A percentile compares a stretch with the other conserved stretches of the same genome.
These are phyloP conservation scores for Lineolata rhizophorae DNA, from an alignment of 495 filamentous ascomycete species.

Conservation along the genomic window DNA sequence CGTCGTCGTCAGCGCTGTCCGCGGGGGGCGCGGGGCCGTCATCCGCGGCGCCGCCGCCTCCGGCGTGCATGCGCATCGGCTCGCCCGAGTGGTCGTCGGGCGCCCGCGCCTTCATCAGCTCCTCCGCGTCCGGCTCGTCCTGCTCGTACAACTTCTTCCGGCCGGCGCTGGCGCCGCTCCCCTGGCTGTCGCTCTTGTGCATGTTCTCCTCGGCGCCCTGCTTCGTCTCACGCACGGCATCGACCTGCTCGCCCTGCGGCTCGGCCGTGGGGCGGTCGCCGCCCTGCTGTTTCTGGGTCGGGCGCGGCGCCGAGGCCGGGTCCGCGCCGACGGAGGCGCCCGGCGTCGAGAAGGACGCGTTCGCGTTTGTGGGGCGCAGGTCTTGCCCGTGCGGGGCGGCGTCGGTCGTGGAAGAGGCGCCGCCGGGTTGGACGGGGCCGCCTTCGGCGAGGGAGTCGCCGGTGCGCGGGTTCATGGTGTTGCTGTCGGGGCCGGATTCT, in stretches of 20 bases:
- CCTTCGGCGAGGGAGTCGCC: not conserved
- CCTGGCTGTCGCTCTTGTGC: slow-evolving; percentile 3
- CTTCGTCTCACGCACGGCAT: slow-evolving; percentile 6
- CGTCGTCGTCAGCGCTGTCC: too few relatives aligned
- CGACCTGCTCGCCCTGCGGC: slow-evolving; percentile 6
- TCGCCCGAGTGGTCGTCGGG: slow-evolving; percentile 12
- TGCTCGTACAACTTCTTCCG: slow-evolving; percentile 3
- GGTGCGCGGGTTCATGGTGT: not conserved
- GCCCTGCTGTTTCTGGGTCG: slow-evolving; percentile 18
- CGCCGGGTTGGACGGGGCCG: not conserved
- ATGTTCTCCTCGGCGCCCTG: slow-evolving; percentile 8
- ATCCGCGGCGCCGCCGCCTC: slow-evolving; percentile 9
- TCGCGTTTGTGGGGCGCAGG: not conserved
- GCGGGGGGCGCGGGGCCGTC: not conserved
- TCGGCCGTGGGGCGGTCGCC: slow-evolving; percentile 14
- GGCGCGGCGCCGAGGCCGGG: slow-evolving; percentile 6
- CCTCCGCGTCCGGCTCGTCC: slow-evolving; percentile 8
- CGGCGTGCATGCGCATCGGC: slow-evolving; percentile 10
- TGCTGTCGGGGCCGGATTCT: too few relatives aligned
- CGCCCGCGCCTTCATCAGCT: slow-evolving; percentile 5
- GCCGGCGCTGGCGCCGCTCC: slow-evolving; percentile 3
- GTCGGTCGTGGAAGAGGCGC: not conserved
- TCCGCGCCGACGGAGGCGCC: slow-evolving; percentile 5
- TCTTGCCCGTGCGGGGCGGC: not conserved
- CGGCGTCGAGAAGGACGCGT: not conserved